Evolutionary conservation across 345 rosid species (phyloP).

Genomic region (Gynandropsis gynandra): DNA sequence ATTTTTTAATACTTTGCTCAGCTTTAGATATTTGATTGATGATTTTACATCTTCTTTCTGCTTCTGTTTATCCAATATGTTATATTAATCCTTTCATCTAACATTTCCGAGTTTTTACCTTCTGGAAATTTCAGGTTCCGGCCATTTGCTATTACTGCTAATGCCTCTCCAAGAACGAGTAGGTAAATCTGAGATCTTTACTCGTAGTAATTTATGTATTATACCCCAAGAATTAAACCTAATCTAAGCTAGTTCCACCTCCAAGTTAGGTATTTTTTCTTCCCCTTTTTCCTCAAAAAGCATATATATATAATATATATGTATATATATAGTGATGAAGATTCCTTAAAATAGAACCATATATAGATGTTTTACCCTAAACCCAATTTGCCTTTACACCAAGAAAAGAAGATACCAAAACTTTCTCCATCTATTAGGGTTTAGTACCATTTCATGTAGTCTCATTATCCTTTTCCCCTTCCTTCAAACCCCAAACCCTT

Average conservation of each 20-base stretch:
- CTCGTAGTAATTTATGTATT: no score
- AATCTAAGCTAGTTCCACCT: conserved; percentile 20
- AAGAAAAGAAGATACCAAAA: conserved; percentile 71
- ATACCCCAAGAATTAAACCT: not conserved
- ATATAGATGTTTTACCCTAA: conserved; percentile 14
- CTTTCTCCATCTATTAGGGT: conserved; percentile 40
- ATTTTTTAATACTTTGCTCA: no score
- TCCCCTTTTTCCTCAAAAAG: not conserved
- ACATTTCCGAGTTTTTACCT: no score
- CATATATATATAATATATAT: not conserved
- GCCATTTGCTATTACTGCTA: no score
- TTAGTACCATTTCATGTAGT: conserved; percentile 28
- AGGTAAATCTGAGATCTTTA: no score
- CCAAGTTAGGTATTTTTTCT: conserved; percentile 24
- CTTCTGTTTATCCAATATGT: no score
- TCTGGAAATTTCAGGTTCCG: no score
- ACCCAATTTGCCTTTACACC: conserved; percentile 31
- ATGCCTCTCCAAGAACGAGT: no score
- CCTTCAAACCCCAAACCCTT: conserved; percentile 1
- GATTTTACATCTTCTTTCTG: no score
- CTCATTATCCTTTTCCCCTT: conserved; percentile 13
- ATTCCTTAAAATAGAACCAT: conserved; percentile 25
- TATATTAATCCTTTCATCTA: no score
- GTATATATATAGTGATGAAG: conserved; percentile 14
- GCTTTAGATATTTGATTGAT: no score